Base-by-base conservation (phyloP, 2,329 filamentous ascomycete genomes). In the Canariomyces notabilis region DNA sequence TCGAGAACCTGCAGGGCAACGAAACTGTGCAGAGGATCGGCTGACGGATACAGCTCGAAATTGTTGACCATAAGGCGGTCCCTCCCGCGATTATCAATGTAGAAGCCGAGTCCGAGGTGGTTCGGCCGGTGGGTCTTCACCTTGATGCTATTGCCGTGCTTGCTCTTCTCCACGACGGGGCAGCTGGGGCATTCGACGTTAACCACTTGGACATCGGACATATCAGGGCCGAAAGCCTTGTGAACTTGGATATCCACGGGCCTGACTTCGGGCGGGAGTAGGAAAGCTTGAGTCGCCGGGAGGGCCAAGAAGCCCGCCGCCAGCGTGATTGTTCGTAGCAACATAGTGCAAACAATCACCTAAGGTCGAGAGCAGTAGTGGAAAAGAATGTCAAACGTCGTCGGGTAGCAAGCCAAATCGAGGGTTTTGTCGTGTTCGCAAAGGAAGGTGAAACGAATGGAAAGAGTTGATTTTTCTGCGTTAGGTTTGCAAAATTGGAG, bases 31-130 rank as follows among this genome's bases (percentile, higher is more conserved):
- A 71, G 67, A 1, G 72, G 68, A 58, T 76, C 66, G 52, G 76
- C 62, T 42, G 70, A 64, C 14, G 77, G 77, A 55, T 81, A 85
- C 15, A 85, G 67, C 56, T 79, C 74, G 50, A 76, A 74, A 47
- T 74, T 77, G 62, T 85, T 84, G 47, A 85, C 57, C 31, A 77
- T 59, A 20, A 86, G 67, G 34, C 66, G 67, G 51, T 75, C 70
- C 48, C 60, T 58, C 38, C 66, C 67, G 33, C 62, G 64, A 49
- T 72, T 65, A 14, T 76, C 70, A 51, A 85, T 61, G 47, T 61
- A 66, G 57, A 85, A 77, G 56, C 75, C 70, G 32, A 85, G 66
- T 53, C 73, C 66, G 46, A 83, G 64, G 44, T 72, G 67, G 58
- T 65, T 68, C 33, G 55, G 49, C 20, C 55, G 45, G 45, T 58